phyloP scores from a whole-genome alignment of 257 asterid species.

The Paraleonurus japonicus region DNA sequence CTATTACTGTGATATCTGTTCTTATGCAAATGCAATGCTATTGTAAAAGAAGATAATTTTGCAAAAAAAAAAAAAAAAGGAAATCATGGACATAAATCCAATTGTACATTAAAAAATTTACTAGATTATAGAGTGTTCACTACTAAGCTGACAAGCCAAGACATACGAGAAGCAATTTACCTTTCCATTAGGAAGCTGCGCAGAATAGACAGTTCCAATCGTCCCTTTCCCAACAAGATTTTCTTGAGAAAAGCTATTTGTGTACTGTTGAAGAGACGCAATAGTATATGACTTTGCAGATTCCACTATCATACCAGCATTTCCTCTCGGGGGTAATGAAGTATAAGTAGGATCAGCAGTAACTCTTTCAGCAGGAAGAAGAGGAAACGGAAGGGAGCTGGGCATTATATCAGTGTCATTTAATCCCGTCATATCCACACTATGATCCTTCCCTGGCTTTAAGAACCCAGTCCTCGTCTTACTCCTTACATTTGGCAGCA shows the following conservation, averaged over 20 bases:
- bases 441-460: conserved; percentile 45
- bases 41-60: not conserved
- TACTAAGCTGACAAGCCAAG: not conserved
- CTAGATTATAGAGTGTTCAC: not conserved
- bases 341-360: conserved; percentile 59
- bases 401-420: conserved; percentile 37
- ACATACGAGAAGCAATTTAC: conserved; percentile 34
- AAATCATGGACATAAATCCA: not conserved
- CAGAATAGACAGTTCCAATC: conserved; percentile 76
- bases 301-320: conserved; percentile 32
- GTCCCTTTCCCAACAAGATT: conserved; percentile 77
- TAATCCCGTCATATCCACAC: conserved; percentile 37
- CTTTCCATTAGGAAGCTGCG: conserved; percentile 71
- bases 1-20: not conserved
- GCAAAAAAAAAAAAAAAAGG: not conserved
- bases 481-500: conserved; percentile 36
- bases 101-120: not conserved
- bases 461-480: conserved; percentile 32
- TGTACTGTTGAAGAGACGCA: conserved; percentile 83
- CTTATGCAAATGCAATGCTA: not conserved
- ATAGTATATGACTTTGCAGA: conserved; percentile 49
- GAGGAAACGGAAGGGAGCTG: conserved; percentile 55
- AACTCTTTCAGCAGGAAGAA: conserved; percentile 60
- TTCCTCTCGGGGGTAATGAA: conserved; percentile 36
- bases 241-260: conserved; percentile 84